Conservation (phyloP, 2,329 filamentous ascomycete genomes). For the Aureobasidium sp. region DNA sequence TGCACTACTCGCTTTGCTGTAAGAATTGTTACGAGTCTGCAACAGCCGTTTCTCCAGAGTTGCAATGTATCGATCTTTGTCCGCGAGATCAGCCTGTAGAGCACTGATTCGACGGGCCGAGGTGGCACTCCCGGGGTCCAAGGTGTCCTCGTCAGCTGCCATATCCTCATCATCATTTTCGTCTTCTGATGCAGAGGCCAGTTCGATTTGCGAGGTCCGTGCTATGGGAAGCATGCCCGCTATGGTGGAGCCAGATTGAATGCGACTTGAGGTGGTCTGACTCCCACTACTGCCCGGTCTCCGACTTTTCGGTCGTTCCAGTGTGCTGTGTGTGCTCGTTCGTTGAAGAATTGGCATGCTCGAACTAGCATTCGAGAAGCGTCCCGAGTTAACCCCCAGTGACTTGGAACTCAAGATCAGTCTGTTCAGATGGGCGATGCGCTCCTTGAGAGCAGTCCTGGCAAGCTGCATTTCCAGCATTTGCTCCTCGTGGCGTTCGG, state of each 20-base stretch:
- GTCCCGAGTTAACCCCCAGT: constrained; percentile 81
- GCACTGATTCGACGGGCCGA: constrained; percentile 79
- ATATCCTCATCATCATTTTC: constrained; percentile 48
- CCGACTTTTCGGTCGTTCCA: constrained; percentile 18
- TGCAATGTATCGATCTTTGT: constrained; percentile 94
- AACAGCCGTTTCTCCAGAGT: constrained; percentile 88
- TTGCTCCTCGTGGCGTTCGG: constrained; percentile 87
- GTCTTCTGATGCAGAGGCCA: constrained; percentile 26
- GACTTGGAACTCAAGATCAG: constrained; percentile 95
- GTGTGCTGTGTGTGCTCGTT: constrained; percentile 32
- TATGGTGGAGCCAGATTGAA: constrained; percentile 27
- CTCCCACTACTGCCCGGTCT: constrained; percentile 9
- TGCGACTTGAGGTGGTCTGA: constrained; percentile 24
- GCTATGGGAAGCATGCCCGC: constrained; percentile 26
- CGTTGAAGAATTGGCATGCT: constrained; percentile 34
- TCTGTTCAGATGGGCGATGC: constrained; percentile 93
- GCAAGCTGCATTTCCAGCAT: constrained; percentile 98
- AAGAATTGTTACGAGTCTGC: constrained; percentile 83
- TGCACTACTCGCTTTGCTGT: constrained; percentile 75
- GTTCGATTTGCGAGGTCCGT: constrained; percentile 23
- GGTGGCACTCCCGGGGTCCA: constrained; percentile 60
- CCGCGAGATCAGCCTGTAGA: constrained; percentile 88
- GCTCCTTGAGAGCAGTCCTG: constrained; percentile 89
- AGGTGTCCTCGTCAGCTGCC: constrained; percentile 39
- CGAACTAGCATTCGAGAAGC: constrained; percentile 43